Evolutionary conservation across 768 basidiomycete genomes (phyloP), one percentile per base, ranked within the genome.

Genomic region (Rhodotorula diobovata): DNA sequence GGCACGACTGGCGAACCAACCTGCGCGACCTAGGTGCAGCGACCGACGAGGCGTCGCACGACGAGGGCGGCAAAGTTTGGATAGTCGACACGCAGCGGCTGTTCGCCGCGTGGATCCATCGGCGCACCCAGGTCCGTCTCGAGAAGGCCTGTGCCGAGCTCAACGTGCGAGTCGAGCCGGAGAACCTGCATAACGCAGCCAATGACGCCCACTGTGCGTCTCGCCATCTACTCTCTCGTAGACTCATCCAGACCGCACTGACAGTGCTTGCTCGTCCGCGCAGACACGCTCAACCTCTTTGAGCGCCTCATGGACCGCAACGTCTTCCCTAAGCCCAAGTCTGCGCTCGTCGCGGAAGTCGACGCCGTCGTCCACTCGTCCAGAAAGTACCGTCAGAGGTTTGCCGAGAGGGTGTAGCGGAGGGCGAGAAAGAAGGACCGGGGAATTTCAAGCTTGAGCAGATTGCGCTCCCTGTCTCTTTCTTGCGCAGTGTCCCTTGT

Each of bases 121-220:
- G 63, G 18, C n/a, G 68, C 61, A 37, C 2, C 15, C 4, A 62
- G 67, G 53, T 65, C n/a, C 56, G 69, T 2, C 57, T 71, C 45
- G 63, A 68, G 37, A 56, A 37, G n/a, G 68, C 61, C 28, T 74
- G 69, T 35, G 15, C 12, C 16, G 63, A 64, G 59, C 25, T 74
- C 2, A n/a, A 48, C 15, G 57, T 74, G 0, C 60, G 54, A 43
- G 68, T 69, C 34, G 51, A 32, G 30, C 37, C 56, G 34, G 51
- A 37, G 35, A 35, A 51, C 25, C 35, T 74, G 30, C 73, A 74
- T 66, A 74, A 74, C 57, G 73, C 73, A 1, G 73, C 66, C 14
- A 74, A 74, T 63, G 73, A 74, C 23, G 73, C 73, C 6, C 70
- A 65, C 28, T 74, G 65, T 71, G 21, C 51, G 70, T 63, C n/a